These are phyloP conservation scores for Thalassiosira sp. DNA, from an alignment of 352 stramenopile genomes.

Conservation along the genomic window DNA sequence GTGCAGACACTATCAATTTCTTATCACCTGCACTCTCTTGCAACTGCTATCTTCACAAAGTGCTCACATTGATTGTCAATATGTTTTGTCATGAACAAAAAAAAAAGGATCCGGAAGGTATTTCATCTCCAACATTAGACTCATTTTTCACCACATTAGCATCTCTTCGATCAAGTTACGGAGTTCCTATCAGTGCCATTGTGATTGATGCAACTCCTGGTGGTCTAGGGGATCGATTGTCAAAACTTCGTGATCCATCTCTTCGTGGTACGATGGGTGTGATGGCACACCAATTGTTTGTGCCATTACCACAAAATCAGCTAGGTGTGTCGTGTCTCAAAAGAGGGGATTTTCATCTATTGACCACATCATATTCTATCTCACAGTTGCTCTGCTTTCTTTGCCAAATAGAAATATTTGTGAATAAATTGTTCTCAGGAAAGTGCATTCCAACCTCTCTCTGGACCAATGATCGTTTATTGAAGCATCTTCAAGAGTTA, in stretches of 20 bases:
- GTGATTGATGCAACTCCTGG: constrained; percentile 39
- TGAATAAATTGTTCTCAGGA: constrained; percentile 33
- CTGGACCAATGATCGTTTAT: constrained; percentile 38
- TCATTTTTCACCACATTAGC: constrained; percentile 36
- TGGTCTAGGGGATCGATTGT: constrained; percentile 45
- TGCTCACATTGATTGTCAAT: no score
- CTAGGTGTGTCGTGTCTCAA: constrained; percentile 23
- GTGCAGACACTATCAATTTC: no score
- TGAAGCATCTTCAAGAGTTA: constrained; percentile 30
- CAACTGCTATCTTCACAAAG: no score
- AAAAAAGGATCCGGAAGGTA: constrained; percentile 47
- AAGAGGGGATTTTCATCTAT: background rate
- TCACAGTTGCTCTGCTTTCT: no score
- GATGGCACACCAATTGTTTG: constrained; percentile 23
- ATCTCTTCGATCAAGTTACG: constrained; percentile 31
- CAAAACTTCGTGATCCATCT: constrained; percentile 24
- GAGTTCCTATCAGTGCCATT: constrained; percentile 37
- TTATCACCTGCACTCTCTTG: no score
- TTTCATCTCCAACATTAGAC: constrained; percentile 39
- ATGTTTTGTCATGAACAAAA: background rate
- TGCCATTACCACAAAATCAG: constrained; percentile 40
- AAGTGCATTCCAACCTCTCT: constrained; percentile 38
- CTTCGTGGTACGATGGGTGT: constrained; percentile 31
- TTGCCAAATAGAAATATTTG: constrained; percentile 42
- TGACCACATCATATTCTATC: background rate